These are phyloP conservation scores for Penicillium subrubescens DNA, from an alignment of 495 filamentous ascomycete species.

Conservation along the genomic window DNA sequence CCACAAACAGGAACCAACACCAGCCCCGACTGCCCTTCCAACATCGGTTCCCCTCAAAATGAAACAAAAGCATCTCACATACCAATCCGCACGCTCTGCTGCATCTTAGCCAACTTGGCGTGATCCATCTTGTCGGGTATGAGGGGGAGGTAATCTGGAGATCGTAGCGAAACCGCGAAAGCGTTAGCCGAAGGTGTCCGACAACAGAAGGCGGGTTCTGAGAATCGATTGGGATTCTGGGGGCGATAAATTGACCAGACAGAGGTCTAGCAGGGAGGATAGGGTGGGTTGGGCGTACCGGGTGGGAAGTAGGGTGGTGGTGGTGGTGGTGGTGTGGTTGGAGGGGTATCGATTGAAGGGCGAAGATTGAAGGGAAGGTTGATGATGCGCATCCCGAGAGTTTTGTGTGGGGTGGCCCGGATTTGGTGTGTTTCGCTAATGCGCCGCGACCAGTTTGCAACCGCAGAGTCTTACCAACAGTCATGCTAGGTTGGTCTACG, in stretches of 20 bases:
- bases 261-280: background rate
- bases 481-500: background rate
- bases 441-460: conserved; percentile 14
- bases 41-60: background rate
- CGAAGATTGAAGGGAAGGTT: conserved; percentile 13
- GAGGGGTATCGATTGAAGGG: conserved; percentile 15
- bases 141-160: conserved; percentile 21
- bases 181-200: conserved; percentile 20
- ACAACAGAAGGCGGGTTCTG: background rate
- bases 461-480: background rate
- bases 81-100: conserved; percentile 60
- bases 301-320: conserved; percentile 5
- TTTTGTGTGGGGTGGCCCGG: conserved; percentile 31
- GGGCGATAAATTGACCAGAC: conserved; percentile 2
- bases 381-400: conserved; percentile 27
- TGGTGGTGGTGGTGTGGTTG: too few relatives aligned
- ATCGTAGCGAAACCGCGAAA: conserved; percentile 16
- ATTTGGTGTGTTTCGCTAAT: conserved; percentile 31
- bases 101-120: conserved; percentile 59
- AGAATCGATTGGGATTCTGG: background rate
- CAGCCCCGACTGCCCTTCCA: background rate
- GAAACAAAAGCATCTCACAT: conserved; percentile 30
- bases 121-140: conserved; percentile 54
- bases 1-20: background rate
- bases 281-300: conserved; percentile 14